Base-by-base conservation (phyloP, 2,329 filamentous ascomycete genomes). In the Thielaviopsis punctulata region DNA sequence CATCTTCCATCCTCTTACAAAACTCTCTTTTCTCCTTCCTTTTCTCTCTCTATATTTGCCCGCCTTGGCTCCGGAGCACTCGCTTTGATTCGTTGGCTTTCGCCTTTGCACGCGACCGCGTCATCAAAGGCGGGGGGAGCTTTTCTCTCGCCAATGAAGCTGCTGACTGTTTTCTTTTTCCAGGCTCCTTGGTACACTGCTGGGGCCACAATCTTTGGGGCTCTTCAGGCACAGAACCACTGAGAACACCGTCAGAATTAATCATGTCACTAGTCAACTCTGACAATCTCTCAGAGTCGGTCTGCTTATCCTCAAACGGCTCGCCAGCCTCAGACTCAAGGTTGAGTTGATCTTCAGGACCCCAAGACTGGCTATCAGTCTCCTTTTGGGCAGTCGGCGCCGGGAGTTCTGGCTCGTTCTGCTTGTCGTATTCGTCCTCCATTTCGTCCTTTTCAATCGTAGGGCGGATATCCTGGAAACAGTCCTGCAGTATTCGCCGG, bases 321-420 rank as follows among this genome's bases (percentile, higher is more conserved):
- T 30, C 44, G 15, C 39, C 50, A 43, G 19, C 44, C 5, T 52
- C 52, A 1, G 36, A 49, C 24, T 56, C 55, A 18, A 51, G n/a
- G 10, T 45, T 27, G 23, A 55, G 41, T 25, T 56, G 52, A 18
- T 56, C 55, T 7, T 56, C 55, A 2, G 52, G 48, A 3, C 50
- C 53, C 50, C 52, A 54, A 5, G 49, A 46, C 19, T 48, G 47
- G 4, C 19, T n/a, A 15, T n/a, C 27, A 46, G 22, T 30, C 13
- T 41, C 44, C 18, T 47, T n/a, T 36, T 49, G 22, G 8, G 51
- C 45, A 30, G 27, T 30, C 4, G 55, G 36, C 8, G 36, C 7
- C 5, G 36, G 36, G 6, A 41, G 36, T 18, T 41, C 36, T 19
- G 36, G 36, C 36, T 41, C 36, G 7, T 15, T 15, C 3, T 41